Base-by-base conservation (phyloP, 2,329 filamentous ascomycete species). In the Drechslera avenae region DNA sequence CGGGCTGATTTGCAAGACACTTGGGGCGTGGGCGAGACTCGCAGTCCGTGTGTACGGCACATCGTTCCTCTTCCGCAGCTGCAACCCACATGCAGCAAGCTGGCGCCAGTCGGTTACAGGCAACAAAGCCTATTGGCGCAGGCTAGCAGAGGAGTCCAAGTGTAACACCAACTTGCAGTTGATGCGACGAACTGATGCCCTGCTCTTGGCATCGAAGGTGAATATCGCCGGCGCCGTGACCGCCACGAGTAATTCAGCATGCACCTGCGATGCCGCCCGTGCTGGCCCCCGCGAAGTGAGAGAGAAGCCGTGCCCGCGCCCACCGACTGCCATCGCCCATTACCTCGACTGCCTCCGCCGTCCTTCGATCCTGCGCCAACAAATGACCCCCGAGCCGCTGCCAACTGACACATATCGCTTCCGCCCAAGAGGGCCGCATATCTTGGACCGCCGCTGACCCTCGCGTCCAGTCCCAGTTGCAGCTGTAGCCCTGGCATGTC, bases 191-290 rank as follows among this genome's bases (percentile, higher is more conserved):
- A 49, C 46, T 56, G 26, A 53, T 56, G 59, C 52, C 45, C 44
- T 12, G 34, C 34, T 34, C 55, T 56, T 59, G 56, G 54, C 50
- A 46, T 42, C 32, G 49, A 46, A 45, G 26, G 39, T 59, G 43
- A 47, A 57, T 54, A 36, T 60, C 47, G 37, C 46, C 58, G 52
- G 52, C 57, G 52, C 56, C 53, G 37, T 52, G 42, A 59, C 57
- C 63, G 64, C 64, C 62, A 67, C 61, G 50, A 58, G 54, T 47
- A 54, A 56, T 57, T 56, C 56, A 64, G 56, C 43, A 63, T 63
- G 62, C 60, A 52, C 52, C 33, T 58, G 26, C 48, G 55, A 54
- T 49, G 48, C 56, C 50, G 52, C 60, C 57, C 49, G 49, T 47
- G 41, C 45, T 50, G 54, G 41, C 55, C 39, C 47, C 41, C 56